Evolutionary conservation across 257 asterid genomes (phyloP).

Genomic region (Catharanthus roseus): DNA sequence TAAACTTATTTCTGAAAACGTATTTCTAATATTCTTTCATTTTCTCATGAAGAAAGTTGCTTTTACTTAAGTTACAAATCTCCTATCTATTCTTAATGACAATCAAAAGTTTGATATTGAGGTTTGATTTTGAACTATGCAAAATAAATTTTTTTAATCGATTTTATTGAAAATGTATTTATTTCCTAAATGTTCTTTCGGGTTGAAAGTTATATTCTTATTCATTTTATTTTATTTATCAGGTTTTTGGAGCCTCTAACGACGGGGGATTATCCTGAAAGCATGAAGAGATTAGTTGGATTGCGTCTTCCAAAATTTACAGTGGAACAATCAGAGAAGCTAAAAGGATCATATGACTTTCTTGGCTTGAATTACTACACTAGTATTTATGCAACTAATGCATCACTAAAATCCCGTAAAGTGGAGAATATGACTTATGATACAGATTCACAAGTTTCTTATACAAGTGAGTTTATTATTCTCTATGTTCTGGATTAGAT

Average conservation of each 20-base stretch:
- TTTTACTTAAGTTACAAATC: too few relatives aligned
- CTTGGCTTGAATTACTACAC: slow-evolving; percentile 4
- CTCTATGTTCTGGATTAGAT: too few relatives aligned
- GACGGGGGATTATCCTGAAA: slow-evolving; percentile 19
- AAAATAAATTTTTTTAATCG: too few relatives aligned
- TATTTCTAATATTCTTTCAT: neutral
- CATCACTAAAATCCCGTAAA: neutral
- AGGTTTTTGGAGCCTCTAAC: slow-evolving; percentile 27
- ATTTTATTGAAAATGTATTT: too few relatives aligned
- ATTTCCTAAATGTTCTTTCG: neutral
- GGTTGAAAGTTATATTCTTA: too few relatives aligned
- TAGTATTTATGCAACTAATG: neutral
- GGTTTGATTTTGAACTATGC: too few relatives aligned
- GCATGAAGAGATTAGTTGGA: slow-evolving; percentile 7
- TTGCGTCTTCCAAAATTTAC: neutral
- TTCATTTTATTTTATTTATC: neutral
- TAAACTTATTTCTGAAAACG: too few relatives aligned
- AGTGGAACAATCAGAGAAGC: neutral
- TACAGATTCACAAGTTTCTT: neutral
- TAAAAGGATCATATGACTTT: slow-evolving; percentile 5
- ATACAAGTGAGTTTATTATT: neutral
- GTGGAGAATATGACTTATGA: too few relatives aligned
- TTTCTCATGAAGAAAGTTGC: neutral
- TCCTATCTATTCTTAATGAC: too few relatives aligned
- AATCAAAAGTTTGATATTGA: too few relatives aligned